Base-by-base conservation (phyloP, 225 moss, liverwort and hornwort species). In the Pseudisothecium myosuroides region DNA sequence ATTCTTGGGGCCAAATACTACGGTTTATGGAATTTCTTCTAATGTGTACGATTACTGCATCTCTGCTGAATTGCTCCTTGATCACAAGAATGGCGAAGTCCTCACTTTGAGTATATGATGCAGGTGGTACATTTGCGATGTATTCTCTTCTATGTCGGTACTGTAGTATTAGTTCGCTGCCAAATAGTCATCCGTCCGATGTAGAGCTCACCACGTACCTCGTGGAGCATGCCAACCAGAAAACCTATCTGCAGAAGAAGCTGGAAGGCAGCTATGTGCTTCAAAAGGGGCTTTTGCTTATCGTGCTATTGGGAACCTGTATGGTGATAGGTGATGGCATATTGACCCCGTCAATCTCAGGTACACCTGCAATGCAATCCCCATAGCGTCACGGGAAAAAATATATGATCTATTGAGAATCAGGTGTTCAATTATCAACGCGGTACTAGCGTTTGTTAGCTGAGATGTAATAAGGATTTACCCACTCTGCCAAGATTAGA, bases 241-340 rank as follows among this genome's bases (percentile, higher is more conserved):
- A 93, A 76, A 88, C 91, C 27, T 88, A 72, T n/a, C 41, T 96
- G 90, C 93, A 93, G 91, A 92, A 89, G 83, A 92, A 92, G 61
- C 89, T 97, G 54, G 97, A 98, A 92, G 93, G 94, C 47, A 98
- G 96, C 93, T 36, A 85, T 32, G 45, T 93, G 80, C 94, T 96
- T 41, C 96, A 98, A 75, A 93, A 93, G 63, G 2, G 94, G 18
- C 88, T 98, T 73, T 91, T 98, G 71, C 9, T 95, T 34, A 88
- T 97, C 26, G 98, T 98, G 79, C 87, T 98, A 43, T 85, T 97
- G 87, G 96, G 98, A 89, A 96, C 97, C 31, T 95, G 95, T 83
- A 97, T 98, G 98, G 95, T 98, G 52, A 98, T 98, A 12, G 98
- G 98, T 68, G 98, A 98, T 87, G 98, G 98, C 19, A 91, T 97